phyloP scores from a whole-genome alignment of 176 grass and related monocot species.

The Pontederia paniculata region DNA sequence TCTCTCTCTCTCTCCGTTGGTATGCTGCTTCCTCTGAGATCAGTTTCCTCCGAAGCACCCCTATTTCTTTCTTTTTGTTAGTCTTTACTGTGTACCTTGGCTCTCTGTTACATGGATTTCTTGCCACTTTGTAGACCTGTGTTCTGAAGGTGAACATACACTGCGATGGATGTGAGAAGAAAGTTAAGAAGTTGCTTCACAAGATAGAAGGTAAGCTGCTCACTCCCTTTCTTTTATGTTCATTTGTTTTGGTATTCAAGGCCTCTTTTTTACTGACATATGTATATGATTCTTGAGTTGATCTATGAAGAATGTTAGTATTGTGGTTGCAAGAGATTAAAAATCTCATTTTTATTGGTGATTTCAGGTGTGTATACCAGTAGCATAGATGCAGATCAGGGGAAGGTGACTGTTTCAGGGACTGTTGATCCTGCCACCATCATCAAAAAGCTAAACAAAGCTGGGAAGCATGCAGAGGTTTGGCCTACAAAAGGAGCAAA shows the following conservation, averaged over 20 bases:
- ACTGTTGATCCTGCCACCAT: conserved; percentile 66
- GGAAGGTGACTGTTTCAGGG: conserved; percentile 62
- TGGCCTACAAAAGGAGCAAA: conserved; percentile 43
- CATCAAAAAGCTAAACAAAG: conserved; percentile 75
- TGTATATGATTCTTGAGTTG: not conserved
- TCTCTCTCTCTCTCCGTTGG: too few relatives aligned
- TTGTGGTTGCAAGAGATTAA: too few relatives aligned
- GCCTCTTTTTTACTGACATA: too few relatives aligned
- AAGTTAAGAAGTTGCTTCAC: conserved; percentile 37
- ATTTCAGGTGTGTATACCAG: conserved; percentile 57
- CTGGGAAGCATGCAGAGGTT: conserved; percentile 70
- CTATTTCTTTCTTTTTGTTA: too few relatives aligned
- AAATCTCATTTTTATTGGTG: too few relatives aligned
- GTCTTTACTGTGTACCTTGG: too few relatives aligned
- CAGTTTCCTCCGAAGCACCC: too few relatives aligned
- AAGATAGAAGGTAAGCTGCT: conserved; percentile 26
- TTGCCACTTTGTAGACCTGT: conserved; percentile 16
- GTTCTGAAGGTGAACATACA: conserved; percentile 33
- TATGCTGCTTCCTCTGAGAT: too few relatives aligned
- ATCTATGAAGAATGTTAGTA: too few relatives aligned
- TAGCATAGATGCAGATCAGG: conserved; percentile 48
- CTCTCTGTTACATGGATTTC: too few relatives aligned
- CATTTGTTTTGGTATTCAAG: not conserved
- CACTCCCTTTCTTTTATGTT: not conserved
- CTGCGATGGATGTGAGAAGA: conserved; percentile 52